Conservation (phyloP, 352 stramenopile species). For the Pelagophyceae sp. region DNA sequence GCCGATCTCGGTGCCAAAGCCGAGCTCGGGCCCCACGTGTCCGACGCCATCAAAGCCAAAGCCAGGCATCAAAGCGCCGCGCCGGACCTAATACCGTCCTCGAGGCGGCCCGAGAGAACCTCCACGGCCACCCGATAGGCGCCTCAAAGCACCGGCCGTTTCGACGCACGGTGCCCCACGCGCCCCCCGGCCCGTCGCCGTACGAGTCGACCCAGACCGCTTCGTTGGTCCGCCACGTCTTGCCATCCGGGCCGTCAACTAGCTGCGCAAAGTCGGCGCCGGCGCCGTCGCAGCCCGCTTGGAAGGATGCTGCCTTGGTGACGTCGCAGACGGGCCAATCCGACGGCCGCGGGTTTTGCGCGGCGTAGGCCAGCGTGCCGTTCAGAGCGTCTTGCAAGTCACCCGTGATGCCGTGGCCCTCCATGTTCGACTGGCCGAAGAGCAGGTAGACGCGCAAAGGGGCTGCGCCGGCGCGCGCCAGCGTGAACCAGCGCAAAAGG, state of each 20-base stretch:
- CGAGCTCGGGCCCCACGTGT: conserved; percentile 19
- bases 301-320: neutral
- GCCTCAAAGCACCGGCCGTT: too few species aligned
- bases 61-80: conserved; percentile 1
- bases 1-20: conserved; percentile 9
- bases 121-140: too few species aligned
- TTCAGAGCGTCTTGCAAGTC: too few species aligned
- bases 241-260: neutral
- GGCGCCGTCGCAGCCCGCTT: neutral
- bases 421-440: conserved; percentile 40
- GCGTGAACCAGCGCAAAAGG: too few species aligned
- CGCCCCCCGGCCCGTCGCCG: neutral
- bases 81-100: too few species aligned
- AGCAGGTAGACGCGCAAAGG: conserved; percentile 33
- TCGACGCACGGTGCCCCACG: neutral
- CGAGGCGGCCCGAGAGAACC: too few species aligned
- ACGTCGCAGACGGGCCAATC: neutral
- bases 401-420: conserved; percentile 30
- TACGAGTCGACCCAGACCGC: neutral
- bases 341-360: neutral
- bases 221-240: neutral
- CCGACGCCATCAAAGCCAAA: conserved; percentile 14
- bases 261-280: neutral
- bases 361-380: neutral
- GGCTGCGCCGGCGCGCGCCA: neutral